Evolutionary conservation across 352 stramenopile species (phyloP).

Genomic region (Pythium sukuiense): DNA sequence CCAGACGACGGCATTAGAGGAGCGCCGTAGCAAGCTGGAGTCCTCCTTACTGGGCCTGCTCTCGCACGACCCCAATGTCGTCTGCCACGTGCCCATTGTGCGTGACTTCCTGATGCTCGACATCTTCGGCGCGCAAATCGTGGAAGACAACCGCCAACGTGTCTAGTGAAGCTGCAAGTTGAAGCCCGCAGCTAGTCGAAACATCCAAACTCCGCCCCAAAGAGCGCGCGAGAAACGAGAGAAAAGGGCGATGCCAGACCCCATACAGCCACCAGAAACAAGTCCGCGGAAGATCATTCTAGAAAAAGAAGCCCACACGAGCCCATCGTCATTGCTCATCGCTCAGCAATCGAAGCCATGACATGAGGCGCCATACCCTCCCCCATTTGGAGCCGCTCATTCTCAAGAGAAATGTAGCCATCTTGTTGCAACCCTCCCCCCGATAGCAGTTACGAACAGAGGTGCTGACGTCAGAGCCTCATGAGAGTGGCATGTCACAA

Average conservation of each 20-base stretch:
- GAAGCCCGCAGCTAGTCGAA: background rate
- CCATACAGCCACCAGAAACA: background rate
- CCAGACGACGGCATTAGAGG: slow-evolving; percentile 54
- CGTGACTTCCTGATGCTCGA: slow-evolving; percentile 84
- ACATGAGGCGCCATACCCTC: background rate
- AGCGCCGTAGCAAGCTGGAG: slow-evolving; percentile 61
- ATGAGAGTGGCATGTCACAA: slow-evolving; percentile 8
- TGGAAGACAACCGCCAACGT: slow-evolving; percentile 49
- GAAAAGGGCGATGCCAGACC: background rate
- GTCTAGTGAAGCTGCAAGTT: slow-evolving; percentile 25
- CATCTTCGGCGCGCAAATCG: slow-evolving; percentile 69
- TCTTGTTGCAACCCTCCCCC: slow-evolving; percentile 5
- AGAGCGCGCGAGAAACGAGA: background rate
- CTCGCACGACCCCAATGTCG: slow-evolving; percentile 32
- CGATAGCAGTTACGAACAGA: slow-evolving; percentile 15
- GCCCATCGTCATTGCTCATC: background rate
- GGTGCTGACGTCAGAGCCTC: background rate
- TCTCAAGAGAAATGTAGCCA: slow-evolving; percentile 21
- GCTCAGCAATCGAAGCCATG: background rate
- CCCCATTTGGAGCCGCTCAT: background rate
- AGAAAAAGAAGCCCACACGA: background rate
- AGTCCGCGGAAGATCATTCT: background rate
- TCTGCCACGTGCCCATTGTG: slow-evolving; percentile 50
- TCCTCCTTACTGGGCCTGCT: slow-evolving; percentile 51
- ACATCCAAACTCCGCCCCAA: background rate